phyloP scores from a whole-genome alignment of 768 basidiomycete species.

The Gloeopeniophorella convolvens region DNA sequence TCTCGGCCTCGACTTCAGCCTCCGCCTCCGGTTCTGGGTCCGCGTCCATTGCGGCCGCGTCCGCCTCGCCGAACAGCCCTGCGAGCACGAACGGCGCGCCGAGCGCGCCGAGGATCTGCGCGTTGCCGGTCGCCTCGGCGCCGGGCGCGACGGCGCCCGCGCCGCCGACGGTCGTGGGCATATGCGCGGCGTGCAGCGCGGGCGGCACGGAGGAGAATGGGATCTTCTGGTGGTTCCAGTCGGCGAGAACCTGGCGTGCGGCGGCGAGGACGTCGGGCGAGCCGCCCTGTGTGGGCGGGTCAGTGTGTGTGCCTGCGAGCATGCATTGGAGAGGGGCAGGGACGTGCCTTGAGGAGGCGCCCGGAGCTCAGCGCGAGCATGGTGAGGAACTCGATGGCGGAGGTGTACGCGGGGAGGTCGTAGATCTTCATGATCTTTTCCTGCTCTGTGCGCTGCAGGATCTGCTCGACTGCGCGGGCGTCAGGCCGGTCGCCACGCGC shows the following conservation, averaged over 20 bases:
- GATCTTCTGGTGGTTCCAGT: conserved; percentile 97
- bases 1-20: conserved; percentile 18
- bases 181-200: conserved; percentile 64
- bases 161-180: conserved; percentile 41
- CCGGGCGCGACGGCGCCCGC: conserved; percentile 50
- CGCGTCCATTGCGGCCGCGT: conserved; percentile 54
- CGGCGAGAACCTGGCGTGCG: conserved; percentile 73
- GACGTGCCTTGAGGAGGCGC: conserved; percentile 67
- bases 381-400: conserved; percentile 79
- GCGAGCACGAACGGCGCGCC: conserved; percentile 77
- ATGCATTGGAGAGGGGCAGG: background rate
- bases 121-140: conserved; percentile 74
- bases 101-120: conserved; percentile 65
- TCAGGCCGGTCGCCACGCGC: no score
- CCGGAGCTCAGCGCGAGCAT: conserved; percentile 83
- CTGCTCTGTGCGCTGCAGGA: conserved; percentile 62
- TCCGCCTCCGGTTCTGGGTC: conserved; percentile 29
- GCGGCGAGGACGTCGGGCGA: conserved; percentile 81
- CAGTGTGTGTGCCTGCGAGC: no score
- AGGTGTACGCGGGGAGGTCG: conserved; percentile 66
- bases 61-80: conserved; percentile 74
- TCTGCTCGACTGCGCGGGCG: conserved; percentile 93
- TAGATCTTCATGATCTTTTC: conserved; percentile 81
- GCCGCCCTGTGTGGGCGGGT: conserved; percentile 53
- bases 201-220: conserved; percentile 84